phyloP scores from a whole-genome alignment of 352 stramenopile species.

The Phytophthora nicotianae region DNA sequence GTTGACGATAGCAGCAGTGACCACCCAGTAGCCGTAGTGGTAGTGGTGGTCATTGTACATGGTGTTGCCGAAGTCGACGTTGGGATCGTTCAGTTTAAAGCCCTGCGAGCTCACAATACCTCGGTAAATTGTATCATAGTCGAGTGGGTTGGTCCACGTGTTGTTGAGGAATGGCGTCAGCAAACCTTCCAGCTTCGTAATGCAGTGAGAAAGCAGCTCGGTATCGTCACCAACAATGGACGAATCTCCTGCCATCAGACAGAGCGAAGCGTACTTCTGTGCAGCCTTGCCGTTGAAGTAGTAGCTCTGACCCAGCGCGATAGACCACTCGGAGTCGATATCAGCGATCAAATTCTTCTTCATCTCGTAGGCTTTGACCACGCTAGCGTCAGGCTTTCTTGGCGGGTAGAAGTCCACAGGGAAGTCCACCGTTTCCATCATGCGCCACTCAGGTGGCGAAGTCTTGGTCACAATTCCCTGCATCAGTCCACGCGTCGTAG shows the following conservation, averaged over 20 bases:
- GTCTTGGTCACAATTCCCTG: conserved; percentile 54
- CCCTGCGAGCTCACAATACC: conserved; percentile 54
- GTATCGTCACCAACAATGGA: conserved; percentile 46
- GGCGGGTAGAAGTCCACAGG: conserved; percentile 57
- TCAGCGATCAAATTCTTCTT: conserved; percentile 45
- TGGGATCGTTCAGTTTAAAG: conserved; percentile 42
- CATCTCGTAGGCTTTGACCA: conserved; percentile 40
- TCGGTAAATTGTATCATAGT: conserved; percentile 54
- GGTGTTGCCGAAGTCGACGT: conserved; percentile 60
- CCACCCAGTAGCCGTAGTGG: conserved; percentile 56
- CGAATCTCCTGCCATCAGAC: conserved; percentile 50
- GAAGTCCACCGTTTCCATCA: conserved; percentile 51
- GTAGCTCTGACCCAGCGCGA: conserved; percentile 50
- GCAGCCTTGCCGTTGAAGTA: conserved; percentile 61
- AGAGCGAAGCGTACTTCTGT: conserved; percentile 61
- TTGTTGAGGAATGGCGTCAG: conserved; percentile 52
- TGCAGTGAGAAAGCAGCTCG: conserved; percentile 41
- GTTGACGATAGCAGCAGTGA: conserved; percentile 46
- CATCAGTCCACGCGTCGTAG: conserved; percentile 65
- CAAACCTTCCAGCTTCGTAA: conserved; percentile 42
- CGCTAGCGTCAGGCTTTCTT: conserved; percentile 31
- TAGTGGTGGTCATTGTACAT: conserved; percentile 68
- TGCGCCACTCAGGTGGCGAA: conserved; percentile 47
- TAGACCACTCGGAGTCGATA: conserved; percentile 46
- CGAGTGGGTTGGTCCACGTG: conserved; percentile 44